Percentiles rank a stretch among this genome's conserved stretches.
These are phyloP conservation scores for Entomortierella chlamydospora DNA, from an alignment of 192 early-diverging fungal genomes.

Conservation along the genomic window DNA sequence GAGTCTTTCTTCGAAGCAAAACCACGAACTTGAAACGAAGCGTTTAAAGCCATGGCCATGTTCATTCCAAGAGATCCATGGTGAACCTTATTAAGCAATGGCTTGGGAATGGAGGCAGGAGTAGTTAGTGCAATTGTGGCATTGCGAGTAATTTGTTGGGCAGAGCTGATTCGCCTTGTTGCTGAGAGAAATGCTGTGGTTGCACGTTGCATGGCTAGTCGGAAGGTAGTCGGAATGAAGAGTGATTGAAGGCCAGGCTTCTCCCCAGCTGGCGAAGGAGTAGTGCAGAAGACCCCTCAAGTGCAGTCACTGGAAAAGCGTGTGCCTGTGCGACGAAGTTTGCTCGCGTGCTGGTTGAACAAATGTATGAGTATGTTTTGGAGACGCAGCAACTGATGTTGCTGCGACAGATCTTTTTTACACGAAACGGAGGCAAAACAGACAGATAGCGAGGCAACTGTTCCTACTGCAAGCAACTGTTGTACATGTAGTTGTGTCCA, in stretches of 20 bases:
- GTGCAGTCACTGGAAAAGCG: slow-evolving; percentile 6
- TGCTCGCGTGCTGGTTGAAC: no score
- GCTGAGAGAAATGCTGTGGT: slow-evolving; percentile 5
- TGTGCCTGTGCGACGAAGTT: no score
- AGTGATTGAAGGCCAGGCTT: neutral
- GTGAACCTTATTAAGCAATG: slow-evolving; percentile 1
- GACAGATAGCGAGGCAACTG: no score
- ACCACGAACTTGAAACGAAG: slow-evolving; percentile 7
- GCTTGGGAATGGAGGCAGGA: neutral
- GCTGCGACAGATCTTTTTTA: no score
- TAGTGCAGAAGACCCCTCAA: slow-evolving; percentile 1
- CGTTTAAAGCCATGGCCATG: slow-evolving; percentile 16
- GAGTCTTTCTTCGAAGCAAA: slow-evolving; percentile 42
- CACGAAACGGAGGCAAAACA: no score
- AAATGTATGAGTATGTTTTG: no score
- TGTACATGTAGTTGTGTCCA: no score
- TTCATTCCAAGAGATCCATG: slow-evolving; percentile 14
- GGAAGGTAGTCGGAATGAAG: no score
- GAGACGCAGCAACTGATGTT: no score
- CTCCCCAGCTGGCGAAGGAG: neutral
- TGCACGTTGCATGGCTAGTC: slow-evolving; percentile 48
- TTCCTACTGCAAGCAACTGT: no score
- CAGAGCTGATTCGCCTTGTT: slow-evolving; percentile 3
- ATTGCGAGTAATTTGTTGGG: neutral
- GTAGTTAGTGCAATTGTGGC: neutral